These are phyloP conservation scores for Scytalidium lignicola DNA, from an alignment of 2,329 filamentous ascomycete genomes.

Conservation along the genomic window DNA sequence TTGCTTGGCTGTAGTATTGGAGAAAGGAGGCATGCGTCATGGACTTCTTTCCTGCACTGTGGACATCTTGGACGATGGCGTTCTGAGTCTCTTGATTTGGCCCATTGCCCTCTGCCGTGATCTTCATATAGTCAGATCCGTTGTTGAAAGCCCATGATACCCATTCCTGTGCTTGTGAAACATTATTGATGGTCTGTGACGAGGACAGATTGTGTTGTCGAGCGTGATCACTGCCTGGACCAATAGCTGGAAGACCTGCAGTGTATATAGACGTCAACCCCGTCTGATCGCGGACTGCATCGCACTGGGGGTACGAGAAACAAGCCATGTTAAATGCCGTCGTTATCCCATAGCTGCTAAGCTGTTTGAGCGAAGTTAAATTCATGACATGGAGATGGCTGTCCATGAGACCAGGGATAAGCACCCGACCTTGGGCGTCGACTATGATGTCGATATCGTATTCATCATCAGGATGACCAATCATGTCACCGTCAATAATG, in stretches of 20 bases:
- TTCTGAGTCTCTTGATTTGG: constrained; percentile 15
- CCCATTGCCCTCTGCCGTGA: constrained; percentile 2
- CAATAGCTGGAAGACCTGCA: constrained; percentile 3
- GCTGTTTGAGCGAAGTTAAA: constrained; percentile 14
- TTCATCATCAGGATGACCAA: neutral
- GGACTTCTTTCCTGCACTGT: constrained; percentile 9
- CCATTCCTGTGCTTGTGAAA: constrained; percentile 1
- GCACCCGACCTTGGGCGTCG: constrained; percentile 20
- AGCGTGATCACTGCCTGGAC: constrained; percentile 5
- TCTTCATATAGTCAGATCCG: constrained; percentile 4
- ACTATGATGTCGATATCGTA: constrained; percentile 8
- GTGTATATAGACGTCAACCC: constrained; percentile 5
- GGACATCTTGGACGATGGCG: constrained; percentile 13
- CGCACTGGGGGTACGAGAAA: constrained; percentile 11
- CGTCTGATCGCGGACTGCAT: constrained; percentile 3
- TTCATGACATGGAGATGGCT: constrained; percentile 22
- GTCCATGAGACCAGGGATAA: constrained; percentile 28
- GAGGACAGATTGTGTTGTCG: neutral
- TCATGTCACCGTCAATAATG: constrained; percentile 4
- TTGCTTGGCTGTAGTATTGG: constrained; percentile 12
- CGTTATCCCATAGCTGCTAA: constrained; percentile 24
- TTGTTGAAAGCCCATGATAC: constrained; percentile 4
- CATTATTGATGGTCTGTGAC: neutral
- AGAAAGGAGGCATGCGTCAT: constrained; percentile 18
- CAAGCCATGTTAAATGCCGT: constrained; percentile 25